These are phyloP conservation scores for Austroboletus festivus DNA, from an alignment of 768 basidiomycete genomes.

Conservation along the genomic window DNA sequence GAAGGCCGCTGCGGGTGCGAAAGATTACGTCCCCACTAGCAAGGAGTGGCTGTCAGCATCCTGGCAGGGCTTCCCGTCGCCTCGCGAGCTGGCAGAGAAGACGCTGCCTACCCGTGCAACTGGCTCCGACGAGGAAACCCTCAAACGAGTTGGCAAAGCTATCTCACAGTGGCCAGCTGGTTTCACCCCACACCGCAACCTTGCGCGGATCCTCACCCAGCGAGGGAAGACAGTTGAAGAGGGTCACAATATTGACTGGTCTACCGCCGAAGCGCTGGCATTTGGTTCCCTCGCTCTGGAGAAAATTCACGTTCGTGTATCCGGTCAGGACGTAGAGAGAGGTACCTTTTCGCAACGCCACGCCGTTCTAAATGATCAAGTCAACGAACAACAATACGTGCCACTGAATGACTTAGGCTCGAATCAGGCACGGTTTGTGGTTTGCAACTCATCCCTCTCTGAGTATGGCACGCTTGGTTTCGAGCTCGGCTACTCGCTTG, in stretches of 20 bases:
- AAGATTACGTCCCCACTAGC: slow-evolving; percentile 92
- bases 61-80: slow-evolving; percentile 98
- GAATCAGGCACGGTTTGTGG: slow-evolving; percentile 87
- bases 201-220: slow-evolving; percentile 83
- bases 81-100: slow-evolving; percentile 89
- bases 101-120: slow-evolving; percentile 89
- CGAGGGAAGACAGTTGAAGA: slow-evolving; percentile 92
- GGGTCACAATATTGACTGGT: slow-evolving; percentile 93
- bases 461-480: slow-evolving; percentile 95
- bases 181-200: slow-evolving; percentile 88
- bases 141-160: slow-evolving; percentile 81
- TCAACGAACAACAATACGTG: slow-evolving; percentile 84
- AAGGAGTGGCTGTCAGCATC: slow-evolving; percentile 98
- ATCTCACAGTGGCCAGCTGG: slow-evolving; percentile 83
- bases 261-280: slow-evolving; percentile 96
- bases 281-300: slow-evolving; percentile 92
- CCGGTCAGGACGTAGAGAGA: slow-evolving; percentile 97
- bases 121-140: slow-evolving; percentile 69
- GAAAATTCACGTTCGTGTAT: slow-evolving; percentile 90
- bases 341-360: slow-evolving; percentile 99
- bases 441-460: slow-evolving; percentile 96
- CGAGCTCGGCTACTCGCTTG: slow-evolving; percentile 97
- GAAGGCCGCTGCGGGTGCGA: slow-evolving; percentile 87
- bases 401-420: slow-evolving; percentile 86
- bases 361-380: slow-evolving; percentile 94